phyloP scores from a whole-genome alignment of 2,329 filamentous ascomycete genomes.

The Incumbomyces lentus region DNA sequence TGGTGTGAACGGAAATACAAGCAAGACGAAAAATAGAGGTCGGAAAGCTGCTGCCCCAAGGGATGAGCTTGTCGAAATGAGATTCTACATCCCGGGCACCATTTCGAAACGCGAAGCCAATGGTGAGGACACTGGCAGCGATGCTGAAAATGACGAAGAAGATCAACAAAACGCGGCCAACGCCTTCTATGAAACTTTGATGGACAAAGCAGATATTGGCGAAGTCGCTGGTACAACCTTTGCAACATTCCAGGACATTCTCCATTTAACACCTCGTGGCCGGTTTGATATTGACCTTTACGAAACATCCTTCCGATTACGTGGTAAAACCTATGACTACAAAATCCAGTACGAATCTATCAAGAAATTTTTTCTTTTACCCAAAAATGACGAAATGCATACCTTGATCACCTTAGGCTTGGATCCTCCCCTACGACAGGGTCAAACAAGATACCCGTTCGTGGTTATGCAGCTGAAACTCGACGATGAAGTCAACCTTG shows the following conservation, averaged over 20 bases:
- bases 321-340: conserved; percentile 99
- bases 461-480: conserved; percentile 98
- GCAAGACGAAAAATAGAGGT: conserved; percentile 60
- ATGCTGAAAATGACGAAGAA: conserved; percentile 55
- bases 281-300: conserved; percentile 99
- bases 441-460: conserved; percentile 95
- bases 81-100: conserved; percentile 93
- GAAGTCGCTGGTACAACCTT: conserved; percentile 98
- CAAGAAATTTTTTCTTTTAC: conserved; percentile 98
- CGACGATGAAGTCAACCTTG: conserved; percentile 92
- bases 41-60: conserved; percentile 81
- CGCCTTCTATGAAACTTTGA: conserved; percentile 95
- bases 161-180: conserved; percentile 93
- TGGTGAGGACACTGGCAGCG: conserved; percentile 51
- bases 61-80: conserved; percentile 95
- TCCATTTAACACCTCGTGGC: conserved; percentile 96
- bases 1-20: conserved; percentile 54
- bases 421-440: conserved; percentile 88
- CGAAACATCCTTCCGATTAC: conserved; percentile 89
- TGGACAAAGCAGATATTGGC: conserved; percentile 98
- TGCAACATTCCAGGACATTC: conserved; percentile 89
- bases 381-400: conserved; percentile 96
- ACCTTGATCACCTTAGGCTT: conserved; percentile 89
- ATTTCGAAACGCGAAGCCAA: conserved; percentile 60
- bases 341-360: conserved; percentile 97